Evolutionary conservation across 768 basidiomycete genomes (phyloP), one percentile per base, ranked within the genome.

Genomic region (Coprinopsis strossmayeri): DNA sequence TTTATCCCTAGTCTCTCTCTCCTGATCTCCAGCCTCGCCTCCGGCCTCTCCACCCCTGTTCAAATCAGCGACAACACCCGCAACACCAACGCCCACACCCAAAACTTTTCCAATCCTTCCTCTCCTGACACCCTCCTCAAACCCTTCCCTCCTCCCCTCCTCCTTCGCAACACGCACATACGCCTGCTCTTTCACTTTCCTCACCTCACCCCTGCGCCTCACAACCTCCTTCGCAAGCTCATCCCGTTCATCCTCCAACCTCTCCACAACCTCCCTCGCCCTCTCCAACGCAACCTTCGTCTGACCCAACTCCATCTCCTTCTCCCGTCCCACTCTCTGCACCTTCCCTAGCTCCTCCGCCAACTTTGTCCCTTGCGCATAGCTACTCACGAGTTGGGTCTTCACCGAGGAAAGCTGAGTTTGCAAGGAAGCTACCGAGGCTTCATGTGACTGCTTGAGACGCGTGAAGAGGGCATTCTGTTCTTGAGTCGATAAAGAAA

Each of bases 101-200:
- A 39, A 41, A 32, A 38, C 47, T 25, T n/a, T 40, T 17, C 47
- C 47, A 25, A 49, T 40, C 2, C 41, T n/a, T 13, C 49, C 49
- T 11, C 23, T 21, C 3, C 43, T 23, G 23, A 50, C 43, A 28
- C 49, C 49, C 34, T 50, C 49, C 43, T 50, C 49, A 34, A 43
- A 50, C 21, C 49, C 49, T 17, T 50, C 49, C 24, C 49, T n/a
- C 28, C 49, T 45, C 20, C 49, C 49, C 23, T 50, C 49, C 34
- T 45, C 49, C 42, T 35, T 35, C 34, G 49, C 49, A 18, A 50
- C 20, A 1, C 21, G 3, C 34, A 11, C 23, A 17, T 5, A 15
- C 11, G 43, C 34, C 41, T 50, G 23, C 42, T 32, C 49, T n/a
- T 21, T 45, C 49, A 50, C 34, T 43, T 20, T 45, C 43, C 41